Conservation (phyloP, 2,329 filamentous ascomycete species). For the Mollisia scopiformis region DNA sequence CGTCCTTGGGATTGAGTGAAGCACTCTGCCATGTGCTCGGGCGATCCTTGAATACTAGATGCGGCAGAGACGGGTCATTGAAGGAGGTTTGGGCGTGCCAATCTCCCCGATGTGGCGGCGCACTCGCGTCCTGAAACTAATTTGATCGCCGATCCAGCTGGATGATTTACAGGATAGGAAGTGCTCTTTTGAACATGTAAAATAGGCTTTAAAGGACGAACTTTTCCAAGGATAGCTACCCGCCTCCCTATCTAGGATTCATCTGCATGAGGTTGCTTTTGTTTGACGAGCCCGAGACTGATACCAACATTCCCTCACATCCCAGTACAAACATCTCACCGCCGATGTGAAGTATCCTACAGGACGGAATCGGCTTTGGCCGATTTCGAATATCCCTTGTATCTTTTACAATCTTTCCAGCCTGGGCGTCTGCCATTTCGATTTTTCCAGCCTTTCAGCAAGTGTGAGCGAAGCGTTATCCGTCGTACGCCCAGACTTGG, state of each 20-base stretch:
- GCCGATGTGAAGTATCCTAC: background rate
- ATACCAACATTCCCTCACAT: too few species aligned
- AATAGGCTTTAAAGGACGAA: too few species aligned
- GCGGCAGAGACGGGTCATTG: too few species aligned
- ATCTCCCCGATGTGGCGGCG: background rate
- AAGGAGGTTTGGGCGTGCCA: background rate
- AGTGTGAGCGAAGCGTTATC: background rate
- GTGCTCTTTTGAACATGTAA: too few species aligned
- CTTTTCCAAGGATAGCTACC: background rate
- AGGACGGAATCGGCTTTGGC: background rate
- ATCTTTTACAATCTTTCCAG: background rate
- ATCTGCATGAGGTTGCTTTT: background rate
- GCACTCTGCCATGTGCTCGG: too few species aligned
- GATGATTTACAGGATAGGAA: background rate
- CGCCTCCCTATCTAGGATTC: background rate
- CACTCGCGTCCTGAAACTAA: background rate
- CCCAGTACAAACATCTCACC: background rate
- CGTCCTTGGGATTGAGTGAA: too few species aligned
- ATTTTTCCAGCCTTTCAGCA: conserved; percentile 6
- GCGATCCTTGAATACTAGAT: too few species aligned
- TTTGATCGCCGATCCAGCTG: background rate
- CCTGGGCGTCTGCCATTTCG: background rate
- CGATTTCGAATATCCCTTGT: background rate
- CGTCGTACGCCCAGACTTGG: background rate
- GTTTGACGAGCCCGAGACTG: too few species aligned